Percentiles rank a stretch among this genome's conserved stretches.
These are phyloP conservation scores for Juglanconis juglandina DNA, from an alignment of 2,329 filamentous ascomycete species.

Conservation along the genomic window DNA sequence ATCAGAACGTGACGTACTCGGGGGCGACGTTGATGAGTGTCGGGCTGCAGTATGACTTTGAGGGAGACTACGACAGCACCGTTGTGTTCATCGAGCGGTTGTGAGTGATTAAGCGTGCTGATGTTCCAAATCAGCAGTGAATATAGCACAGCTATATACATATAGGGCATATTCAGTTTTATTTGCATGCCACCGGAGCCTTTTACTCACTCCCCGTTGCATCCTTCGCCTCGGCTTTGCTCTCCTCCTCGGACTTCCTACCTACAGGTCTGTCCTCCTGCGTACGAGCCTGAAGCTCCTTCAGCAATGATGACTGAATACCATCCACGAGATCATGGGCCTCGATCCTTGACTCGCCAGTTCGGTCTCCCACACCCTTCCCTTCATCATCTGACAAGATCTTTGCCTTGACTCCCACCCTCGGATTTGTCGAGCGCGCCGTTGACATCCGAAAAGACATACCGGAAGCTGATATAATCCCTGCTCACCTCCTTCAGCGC, in stretches of 20 bases:
- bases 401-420: neutral
- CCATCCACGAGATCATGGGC: neutral
- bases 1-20: slow-evolving; percentile 49
- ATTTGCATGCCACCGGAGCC: neutral
- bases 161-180: neutral
- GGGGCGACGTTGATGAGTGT: slow-evolving; percentile 61
- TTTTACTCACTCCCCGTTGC: neutral
- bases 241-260: neutral
- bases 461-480: neutral
- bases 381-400: neutral
- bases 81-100: slow-evolving; percentile 52
- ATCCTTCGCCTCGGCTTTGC: neutral
- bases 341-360: neutral
- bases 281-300: neutral
- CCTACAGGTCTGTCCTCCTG: neutral
- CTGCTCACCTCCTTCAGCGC: slow-evolving; percentile 1
- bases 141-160: neutral
- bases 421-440: neutral
- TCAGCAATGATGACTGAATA: neutral
- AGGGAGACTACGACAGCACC: slow-evolving; percentile 54
- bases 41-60: slow-evolving; percentile 52
- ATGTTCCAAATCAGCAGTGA: neutral
- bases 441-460: neutral
- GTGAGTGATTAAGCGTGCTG: slow-evolving; percentile 20
- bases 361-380: neutral